A percentile compares a stretch with the other conserved stretches of the same genome.
phyloP scores from a whole-genome alignment of 257 asterid genomes.

The Nicotiana otophora region DNA sequence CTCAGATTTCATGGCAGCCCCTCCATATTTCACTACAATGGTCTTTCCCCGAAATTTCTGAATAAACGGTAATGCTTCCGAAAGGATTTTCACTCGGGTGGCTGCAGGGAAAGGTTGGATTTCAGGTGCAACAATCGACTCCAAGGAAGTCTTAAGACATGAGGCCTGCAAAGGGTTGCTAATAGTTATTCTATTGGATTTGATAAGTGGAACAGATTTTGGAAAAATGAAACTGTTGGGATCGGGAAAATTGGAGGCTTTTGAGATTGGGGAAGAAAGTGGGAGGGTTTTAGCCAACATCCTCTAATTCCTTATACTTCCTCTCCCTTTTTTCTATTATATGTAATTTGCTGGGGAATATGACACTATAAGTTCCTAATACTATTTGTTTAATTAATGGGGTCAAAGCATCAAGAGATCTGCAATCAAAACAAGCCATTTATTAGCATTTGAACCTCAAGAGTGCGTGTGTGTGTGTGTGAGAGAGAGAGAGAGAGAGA shows the following conservation, averaged over 20 bases:
- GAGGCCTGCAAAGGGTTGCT: slow-evolving; percentile 14
- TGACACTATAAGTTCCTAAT: background rate
- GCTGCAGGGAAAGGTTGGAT: slow-evolving; percentile 40
- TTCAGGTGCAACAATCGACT: slow-evolving; percentile 28
- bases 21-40: slow-evolving; percentile 79
- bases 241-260: slow-evolving; percentile 17
- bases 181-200: slow-evolving; percentile 14
- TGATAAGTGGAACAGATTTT: slow-evolving; percentile 1
- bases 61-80: slow-evolving; percentile 76
- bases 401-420: slow-evolving; percentile 1
- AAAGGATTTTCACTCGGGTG: slow-evolving; percentile 56
- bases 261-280: slow-evolving; percentile 22
- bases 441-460: background rate
- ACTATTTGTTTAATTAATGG: background rate
- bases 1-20: slow-evolving; percentile 83
- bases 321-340: background rate
- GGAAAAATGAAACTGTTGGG: slow-evolving; percentile 14
- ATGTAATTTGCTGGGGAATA: background rate
- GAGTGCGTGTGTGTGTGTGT: no score
- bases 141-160: slow-evolving; percentile 39
- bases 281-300: slow-evolving; percentile 51
- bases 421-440: background rate
- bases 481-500: no score
- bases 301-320: slow-evolving; percentile 6
- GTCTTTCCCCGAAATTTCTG: slow-evolving; percentile 79